A percentile compares a stretch with the other conserved stretches of the same genome.
phyloP scores from a whole-genome alignment of 1,284 basidiomycete genomes.

The Papiliotrema terrestris region DNA sequence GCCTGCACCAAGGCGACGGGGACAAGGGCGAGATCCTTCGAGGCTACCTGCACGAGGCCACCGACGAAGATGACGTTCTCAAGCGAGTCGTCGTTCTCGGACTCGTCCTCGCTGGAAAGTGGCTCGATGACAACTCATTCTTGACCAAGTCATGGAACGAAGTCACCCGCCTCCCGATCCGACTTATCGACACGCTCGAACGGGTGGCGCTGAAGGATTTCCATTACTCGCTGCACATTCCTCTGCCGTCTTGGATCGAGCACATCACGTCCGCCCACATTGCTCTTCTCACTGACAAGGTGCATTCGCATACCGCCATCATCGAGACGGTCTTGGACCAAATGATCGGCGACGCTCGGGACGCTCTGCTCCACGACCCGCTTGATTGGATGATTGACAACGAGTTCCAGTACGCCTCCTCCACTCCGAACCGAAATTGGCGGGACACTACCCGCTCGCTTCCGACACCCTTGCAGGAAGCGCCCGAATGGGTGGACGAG shows the following conservation, averaged over 20 bases:
- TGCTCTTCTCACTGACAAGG: slow-evolving; percentile 4
- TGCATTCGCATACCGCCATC: no score
- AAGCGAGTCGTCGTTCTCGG: slow-evolving; percentile 63
- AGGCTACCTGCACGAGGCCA: slow-evolving; percentile 53
- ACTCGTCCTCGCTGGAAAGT: slow-evolving; percentile 84
- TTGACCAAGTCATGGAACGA: slow-evolving; percentile 80
- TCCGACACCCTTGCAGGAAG: background rate
- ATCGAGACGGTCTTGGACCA: background rate
- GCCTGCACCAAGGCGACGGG: slow-evolving; percentile 57
- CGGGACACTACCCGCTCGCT: background rate
- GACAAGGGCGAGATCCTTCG: slow-evolving; percentile 62
- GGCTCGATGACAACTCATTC: slow-evolving; percentile 88
- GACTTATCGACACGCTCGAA: slow-evolving; percentile 35
- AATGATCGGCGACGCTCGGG: slow-evolving; percentile 2
- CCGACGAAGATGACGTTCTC: slow-evolving; percentile 50
- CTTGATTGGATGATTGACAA: background rate
- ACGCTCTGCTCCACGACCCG: slow-evolving; percentile 15
- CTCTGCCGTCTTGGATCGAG: slow-evolving; percentile 26
- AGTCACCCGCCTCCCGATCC: slow-evolving; percentile 33
- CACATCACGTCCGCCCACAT: slow-evolving; percentile 14
- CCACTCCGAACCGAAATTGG: no score
- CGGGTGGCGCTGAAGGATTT: slow-evolving; percentile 28
- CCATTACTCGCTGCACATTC: slow-evolving; percentile 31
- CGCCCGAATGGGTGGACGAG: background rate
- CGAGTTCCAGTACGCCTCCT: no score